Evolutionary conservation across 371 early-diverging fungal species (phyloP).

Genomic region (Dinochytrium kinnereticum): DNA sequence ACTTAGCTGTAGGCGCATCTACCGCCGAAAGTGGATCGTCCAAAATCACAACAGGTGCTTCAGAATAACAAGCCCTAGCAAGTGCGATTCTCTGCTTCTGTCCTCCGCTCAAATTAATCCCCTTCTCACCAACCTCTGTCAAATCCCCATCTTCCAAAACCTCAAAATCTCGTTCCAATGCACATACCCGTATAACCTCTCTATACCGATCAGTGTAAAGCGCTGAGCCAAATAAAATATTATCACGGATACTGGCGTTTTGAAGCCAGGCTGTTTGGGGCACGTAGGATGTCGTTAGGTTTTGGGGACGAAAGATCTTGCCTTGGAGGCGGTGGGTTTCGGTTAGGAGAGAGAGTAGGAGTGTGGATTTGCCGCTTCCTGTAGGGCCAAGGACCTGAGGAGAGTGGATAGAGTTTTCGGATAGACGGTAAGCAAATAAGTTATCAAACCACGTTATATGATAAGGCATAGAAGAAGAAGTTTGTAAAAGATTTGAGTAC

Average conservation of each 20-base stretch:
- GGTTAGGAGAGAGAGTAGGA: conserved; percentile 45
- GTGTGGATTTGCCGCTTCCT: conserved; percentile 67
- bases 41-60: conserved; percentile 34
- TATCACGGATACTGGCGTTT: conserved; percentile 54
- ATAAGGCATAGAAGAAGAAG: conserved; percentile 48
- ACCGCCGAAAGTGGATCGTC: conserved; percentile 73
- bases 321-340: conserved; percentile 10
- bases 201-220: conserved; percentile 44
- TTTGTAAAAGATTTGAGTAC: conserved; percentile 31
- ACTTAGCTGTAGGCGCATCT: conserved; percentile 86
- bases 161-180: conserved; percentile 75
- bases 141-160: conserved; percentile 75
- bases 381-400: conserved; percentile 58
- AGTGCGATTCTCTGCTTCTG: conserved; percentile 62
- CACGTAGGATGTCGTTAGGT: conserved; percentile 43
- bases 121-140: conserved; percentile 84
- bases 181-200: conserved; percentile 47
- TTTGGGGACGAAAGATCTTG: not conserved
- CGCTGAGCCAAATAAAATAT: conserved; percentile 50
- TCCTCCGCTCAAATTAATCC: conserved; percentile 73
- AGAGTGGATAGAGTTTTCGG: not conserved
- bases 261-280: conserved; percentile 53
- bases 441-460: no score
- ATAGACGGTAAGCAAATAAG: not conserved
- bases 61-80: conserved; percentile 53